A percentile compares a stretch with the other conserved stretches of the same genome.
Conservation (phyloP, 179 eudicot species). For the Sideroxylon spinosum region DNA sequence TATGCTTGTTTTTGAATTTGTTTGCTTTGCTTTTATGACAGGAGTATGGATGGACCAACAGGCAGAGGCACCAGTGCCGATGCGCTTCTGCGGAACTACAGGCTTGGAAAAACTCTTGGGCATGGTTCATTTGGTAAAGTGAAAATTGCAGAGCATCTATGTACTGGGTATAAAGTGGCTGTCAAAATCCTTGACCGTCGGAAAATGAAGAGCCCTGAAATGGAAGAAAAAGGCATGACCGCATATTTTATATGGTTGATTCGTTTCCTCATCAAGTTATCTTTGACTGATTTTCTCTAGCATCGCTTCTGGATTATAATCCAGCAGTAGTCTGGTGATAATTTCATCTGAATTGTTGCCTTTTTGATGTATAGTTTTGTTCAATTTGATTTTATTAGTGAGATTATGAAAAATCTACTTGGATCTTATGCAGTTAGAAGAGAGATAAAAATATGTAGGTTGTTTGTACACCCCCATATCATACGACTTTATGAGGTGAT, state of each 20-base stretch:
- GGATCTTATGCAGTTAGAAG: conserved; percentile 42
- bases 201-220: conserved; percentile 41
- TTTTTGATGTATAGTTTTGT: not conserved
- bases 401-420: conserved; percentile 8
- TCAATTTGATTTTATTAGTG: not conserved
- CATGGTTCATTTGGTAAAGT: conserved; percentile 59
- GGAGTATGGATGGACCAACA: conserved; percentile 30
- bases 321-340: not conserved
- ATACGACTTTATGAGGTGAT: conserved; percentile 56
- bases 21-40: conserved; percentile 7
- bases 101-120: conserved; percentile 58
- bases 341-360: not conserved
- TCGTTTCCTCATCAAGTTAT: not conserved
- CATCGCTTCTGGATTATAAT: not conserved
- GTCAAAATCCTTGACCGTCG: conserved; percentile 56
- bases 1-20: not conserved
- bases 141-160: conserved; percentile 51
- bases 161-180: conserved; percentile 47
- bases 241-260: conserved; percentile 1
- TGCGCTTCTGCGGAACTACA: conserved; percentile 34
- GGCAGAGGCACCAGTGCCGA: conserved; percentile 26
- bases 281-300: not conserved
- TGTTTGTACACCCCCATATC: conserved; percentile 47
- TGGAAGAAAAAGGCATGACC: conserved; percentile 51
- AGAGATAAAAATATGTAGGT: conserved; percentile 45